Percentiles rank a stretch among this genome's conserved stretches.
Conservation (phyloP, 352 stramenopile genomes). For the Phytophthora rubi region DNA sequence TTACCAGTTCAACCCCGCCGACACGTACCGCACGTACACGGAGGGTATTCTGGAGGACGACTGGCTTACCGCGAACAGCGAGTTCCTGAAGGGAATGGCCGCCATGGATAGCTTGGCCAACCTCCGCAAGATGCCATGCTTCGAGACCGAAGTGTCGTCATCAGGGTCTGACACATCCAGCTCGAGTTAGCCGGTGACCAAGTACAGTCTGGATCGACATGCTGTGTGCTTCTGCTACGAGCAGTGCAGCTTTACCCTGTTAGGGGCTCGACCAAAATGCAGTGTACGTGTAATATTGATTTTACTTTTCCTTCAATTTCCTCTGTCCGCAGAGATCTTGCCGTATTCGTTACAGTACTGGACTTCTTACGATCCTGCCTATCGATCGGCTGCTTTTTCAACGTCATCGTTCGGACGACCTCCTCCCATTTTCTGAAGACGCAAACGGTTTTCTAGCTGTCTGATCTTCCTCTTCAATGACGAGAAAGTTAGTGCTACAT, state of each 20-base stretch:
- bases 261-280: neutral
- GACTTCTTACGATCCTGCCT: neutral
- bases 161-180: constrained; percentile 28
- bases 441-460: constrained; percentile 65
- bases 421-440: constrained; percentile 52
- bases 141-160: constrained; percentile 40
- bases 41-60: constrained; percentile 56
- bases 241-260: constrained; percentile 5
- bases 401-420: constrained; percentile 9
- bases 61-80: constrained; percentile 58
- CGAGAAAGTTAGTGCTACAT: constrained; percentile 55
- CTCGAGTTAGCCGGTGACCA: constrained; percentile 18
- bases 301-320: neutral
- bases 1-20: constrained; percentile 62
- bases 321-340: neutral
- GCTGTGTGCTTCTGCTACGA: constrained; percentile 2
- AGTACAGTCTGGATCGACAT: constrained; percentile 3
- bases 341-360: neutral
- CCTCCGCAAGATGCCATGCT: constrained; percentile 56
- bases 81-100: constrained; percentile 48
- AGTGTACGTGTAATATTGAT: constrained; percentile 3
- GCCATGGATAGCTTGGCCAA: constrained; percentile 45
- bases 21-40: constrained; percentile 44
- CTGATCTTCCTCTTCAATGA: constrained; percentile 67
- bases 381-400: neutral